Conservation (phyloP, 257 asterid species). For the Salvia miltiorrhiza region DNA sequence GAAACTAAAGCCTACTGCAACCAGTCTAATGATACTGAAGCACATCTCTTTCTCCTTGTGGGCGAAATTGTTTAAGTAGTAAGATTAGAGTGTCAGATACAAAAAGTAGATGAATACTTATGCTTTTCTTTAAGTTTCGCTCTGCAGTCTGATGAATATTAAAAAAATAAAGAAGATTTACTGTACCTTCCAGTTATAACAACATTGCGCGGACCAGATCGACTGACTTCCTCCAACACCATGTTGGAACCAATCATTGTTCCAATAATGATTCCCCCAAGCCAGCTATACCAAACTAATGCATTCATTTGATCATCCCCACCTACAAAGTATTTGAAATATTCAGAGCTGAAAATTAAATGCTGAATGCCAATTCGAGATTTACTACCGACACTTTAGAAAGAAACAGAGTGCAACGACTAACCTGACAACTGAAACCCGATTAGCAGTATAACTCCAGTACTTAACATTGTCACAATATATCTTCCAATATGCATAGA, state of each 20-base stretch:
- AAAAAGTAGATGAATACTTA: background rate
- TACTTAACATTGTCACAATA: constrained; percentile 83
- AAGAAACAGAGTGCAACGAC: constrained; percentile 10
- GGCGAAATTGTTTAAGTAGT: background rate
- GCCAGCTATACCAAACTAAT: constrained; percentile 97
- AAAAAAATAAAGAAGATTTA: background rate
- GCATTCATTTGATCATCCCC: constrained; percentile 91
- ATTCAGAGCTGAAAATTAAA: constrained; percentile 2
- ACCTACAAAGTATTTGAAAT: constrained; percentile 38
- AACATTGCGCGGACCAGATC: constrained; percentile 95
- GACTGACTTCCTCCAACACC: constrained; percentile 94
- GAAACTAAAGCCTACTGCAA: background rate
- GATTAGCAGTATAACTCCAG: constrained; percentile 72
- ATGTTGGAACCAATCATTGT: constrained; percentile 94
- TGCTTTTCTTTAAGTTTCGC: background rate
- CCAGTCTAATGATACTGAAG: background rate
- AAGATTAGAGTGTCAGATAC: background rate
- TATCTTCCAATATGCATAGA: constrained; percentile 84
- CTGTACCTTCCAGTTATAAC: constrained; percentile 89
- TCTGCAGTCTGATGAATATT: background rate
- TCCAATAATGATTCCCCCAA: constrained; percentile 90
- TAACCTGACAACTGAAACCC: constrained; percentile 97
- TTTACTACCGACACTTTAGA: background rate
- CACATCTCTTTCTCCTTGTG: background rate
- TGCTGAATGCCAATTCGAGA: background rate